Conservation (phyloP, 116 monocot genomes). For the Zostera marina region DNA sequence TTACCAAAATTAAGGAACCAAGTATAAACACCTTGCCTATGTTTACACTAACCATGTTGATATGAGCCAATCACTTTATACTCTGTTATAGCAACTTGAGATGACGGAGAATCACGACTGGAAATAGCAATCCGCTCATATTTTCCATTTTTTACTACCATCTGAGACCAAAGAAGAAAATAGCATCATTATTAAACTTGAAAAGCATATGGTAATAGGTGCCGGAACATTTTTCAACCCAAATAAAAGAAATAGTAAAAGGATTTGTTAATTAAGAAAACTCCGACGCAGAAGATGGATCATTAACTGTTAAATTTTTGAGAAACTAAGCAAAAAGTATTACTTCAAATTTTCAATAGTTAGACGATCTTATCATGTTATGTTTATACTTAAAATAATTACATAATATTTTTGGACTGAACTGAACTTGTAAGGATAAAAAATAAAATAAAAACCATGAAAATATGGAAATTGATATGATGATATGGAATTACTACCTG, state of each 20-base stretch:
- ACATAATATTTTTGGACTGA: no score
- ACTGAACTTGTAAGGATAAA: no score
- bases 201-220: not conserved
- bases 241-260: no score
- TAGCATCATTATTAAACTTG: not conserved
- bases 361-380: no score
- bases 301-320: no score
- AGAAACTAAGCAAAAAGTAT: no score
- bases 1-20: not conserved
- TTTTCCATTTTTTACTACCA: slow-evolving; percentile 50
- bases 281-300: no score
- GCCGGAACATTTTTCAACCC: no score
- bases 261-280: no score
- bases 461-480: not conserved
- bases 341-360: no score
- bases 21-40: not conserved
- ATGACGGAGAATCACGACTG: slow-evolving; percentile 17
- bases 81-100: slow-evolving; percentile 76
- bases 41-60: slow-evolving; percentile 31
- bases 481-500: slow-evolving; percentile 27
- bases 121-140: slow-evolving; percentile 49
- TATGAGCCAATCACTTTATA: slow-evolving; percentile 73
- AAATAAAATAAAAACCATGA: not conserved
- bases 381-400: no score
- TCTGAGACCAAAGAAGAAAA: slow-evolving; percentile 22